Base-by-base conservation (phyloP, 345 rosid genomes). In the Salix purpurea region DNA sequence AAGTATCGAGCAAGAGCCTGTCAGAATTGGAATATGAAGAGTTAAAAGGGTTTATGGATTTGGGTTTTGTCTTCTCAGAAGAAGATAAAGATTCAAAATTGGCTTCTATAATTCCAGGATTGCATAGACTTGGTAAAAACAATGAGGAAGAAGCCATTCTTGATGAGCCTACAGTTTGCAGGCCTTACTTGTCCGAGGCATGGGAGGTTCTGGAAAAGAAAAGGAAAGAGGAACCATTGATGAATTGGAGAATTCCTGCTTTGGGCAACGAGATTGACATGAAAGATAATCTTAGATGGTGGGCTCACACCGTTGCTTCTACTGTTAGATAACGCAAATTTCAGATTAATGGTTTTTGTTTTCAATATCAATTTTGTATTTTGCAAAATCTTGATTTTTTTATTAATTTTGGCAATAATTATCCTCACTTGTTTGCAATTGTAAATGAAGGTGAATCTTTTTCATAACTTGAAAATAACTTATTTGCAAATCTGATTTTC, bases 131-230 rank as follows among this genome's bases (percentile, higher is more conserved):
- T 54, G 88, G 89, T 15, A 88, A 73, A 76, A 82, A 75, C 18
- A 84, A 76, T 4, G 77, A 39, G 18, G 84, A 85, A 65, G 84
- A 77, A 46, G 21, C 84, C 15, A 28, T 11, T 3, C 6, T 30
- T 34, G 77, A 84, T 21, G 77, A 82, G 26, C 21, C 74, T 11
- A 71, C 39, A 64, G 79, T 89, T 72, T 50, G 83, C 7, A 91
- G 97, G 79, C 94, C 98, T 32, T 94, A 94, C 77, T 84, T 94
- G 15, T 92, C 94, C 4, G 97, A 92, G 84, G 89, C 96, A n/a
- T 94, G 98, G 98, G 93, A 85, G 18, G 83, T 60, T 78, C 64
- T 62, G 76, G 88, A 86, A 16, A 79, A 72, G 82, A 76, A 58
- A 21, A 84, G 65, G 80, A 83, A 71, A 69, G 83, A 87, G 73